Conservation (phyloP, 805 yeast species). For the Gaillardinia entomophila region DNA sequence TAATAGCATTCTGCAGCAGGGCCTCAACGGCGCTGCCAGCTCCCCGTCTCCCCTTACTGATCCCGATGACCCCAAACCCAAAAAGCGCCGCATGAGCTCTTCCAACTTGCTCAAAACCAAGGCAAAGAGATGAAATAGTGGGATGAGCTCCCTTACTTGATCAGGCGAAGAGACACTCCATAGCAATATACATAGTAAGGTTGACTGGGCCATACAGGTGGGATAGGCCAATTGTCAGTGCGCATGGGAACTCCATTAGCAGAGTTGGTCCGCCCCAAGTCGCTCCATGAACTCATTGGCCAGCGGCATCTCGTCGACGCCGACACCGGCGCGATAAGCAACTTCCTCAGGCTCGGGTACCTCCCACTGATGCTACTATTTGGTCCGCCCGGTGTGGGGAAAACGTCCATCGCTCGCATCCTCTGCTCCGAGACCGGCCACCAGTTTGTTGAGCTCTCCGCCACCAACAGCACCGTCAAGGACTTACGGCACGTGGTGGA, state of each 20-base stretch:
- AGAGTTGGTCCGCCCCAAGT: constrained; percentile 75
- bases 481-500: constrained; percentile 61
- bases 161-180: too few species aligned
- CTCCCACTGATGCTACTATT: constrained; percentile 84
- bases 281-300: constrained; percentile 70
- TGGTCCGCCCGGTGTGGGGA: constrained; percentile 97
- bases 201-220: too few species aligned
- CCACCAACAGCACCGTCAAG: constrained; percentile 63
- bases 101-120: too few species aligned
- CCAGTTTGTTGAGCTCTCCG: constrained; percentile 75
- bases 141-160: too few species aligned
- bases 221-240: too few species aligned
- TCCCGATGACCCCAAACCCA: constrained; percentile 1
- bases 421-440: constrained; percentile 51
- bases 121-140: too few species aligned
- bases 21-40: background rate
- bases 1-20: background rate
- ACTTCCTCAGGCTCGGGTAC: constrained; percentile 56
- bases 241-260: too few species aligned
- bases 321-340: constrained; percentile 54
- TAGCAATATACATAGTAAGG: too few species aligned
- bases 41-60: constrained; percentile 3
- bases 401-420: constrained; percentile 75
- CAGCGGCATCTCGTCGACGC: constrained; percentile 65
- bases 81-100: constrained; percentile 7